Percentiles rank a stretch among this genome's conserved stretches.
Conservation (phyloP, 106 monocot species). For the Narthecium ossifragum region DNA sequence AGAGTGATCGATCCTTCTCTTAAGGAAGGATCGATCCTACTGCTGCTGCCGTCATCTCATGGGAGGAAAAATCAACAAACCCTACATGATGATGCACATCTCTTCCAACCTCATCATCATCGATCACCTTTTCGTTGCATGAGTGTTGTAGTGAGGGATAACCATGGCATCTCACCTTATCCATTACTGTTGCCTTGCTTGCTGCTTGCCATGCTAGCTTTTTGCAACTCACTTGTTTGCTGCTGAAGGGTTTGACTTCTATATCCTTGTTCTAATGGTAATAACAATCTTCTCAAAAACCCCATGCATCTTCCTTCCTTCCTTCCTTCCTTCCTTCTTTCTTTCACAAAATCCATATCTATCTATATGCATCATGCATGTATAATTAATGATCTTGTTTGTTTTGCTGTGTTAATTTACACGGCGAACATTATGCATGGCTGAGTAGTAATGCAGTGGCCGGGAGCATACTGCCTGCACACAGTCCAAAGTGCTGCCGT, state of each 20-base stretch:
- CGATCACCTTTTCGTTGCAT: too few relatives aligned
- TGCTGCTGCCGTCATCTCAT: too few relatives aligned
- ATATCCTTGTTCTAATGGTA: neutral
- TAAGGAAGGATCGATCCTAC: too few relatives aligned
- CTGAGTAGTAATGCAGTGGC: conserved; percentile 29
- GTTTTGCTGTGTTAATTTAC: too few relatives aligned
- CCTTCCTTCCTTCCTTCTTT: too few relatives aligned
- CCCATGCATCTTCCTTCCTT: too few relatives aligned
- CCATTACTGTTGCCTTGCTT: neutral
- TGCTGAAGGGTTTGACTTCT: neutral
- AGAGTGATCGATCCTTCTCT: too few relatives aligned
- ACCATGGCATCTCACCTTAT: neutral
- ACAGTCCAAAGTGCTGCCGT: conserved; percentile 10
- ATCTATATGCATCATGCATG: neutral
- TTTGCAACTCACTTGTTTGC: neutral
- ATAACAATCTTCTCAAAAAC: neutral
- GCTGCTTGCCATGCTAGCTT: neutral
- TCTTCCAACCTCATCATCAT: too few relatives aligned
- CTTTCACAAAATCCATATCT: neutral
- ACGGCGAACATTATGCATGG: too few relatives aligned
- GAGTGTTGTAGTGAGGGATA: neutral
- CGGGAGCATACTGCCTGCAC: conserved; percentile 27
- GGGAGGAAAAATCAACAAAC: too few relatives aligned
- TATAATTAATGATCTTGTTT: too few relatives aligned
- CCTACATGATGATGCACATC: too few relatives aligned